A percentile compares a stretch with the other conserved stretches of the same genome.
These are phyloP conservation scores for Daldinia vernicosa DNA, from an alignment of 495 filamentous ascomycete species.

Conservation along the genomic window DNA sequence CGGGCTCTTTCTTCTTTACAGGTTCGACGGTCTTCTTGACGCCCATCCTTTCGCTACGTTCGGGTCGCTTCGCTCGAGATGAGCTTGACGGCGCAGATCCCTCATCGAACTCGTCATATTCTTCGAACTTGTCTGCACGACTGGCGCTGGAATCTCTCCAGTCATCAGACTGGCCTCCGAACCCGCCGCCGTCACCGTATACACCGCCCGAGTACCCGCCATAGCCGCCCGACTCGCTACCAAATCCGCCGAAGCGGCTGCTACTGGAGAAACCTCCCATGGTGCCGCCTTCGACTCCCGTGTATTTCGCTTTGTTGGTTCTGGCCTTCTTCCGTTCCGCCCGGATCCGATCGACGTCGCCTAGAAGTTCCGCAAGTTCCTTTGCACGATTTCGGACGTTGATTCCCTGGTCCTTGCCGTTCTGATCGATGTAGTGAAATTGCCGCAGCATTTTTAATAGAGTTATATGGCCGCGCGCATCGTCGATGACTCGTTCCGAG, in stretches of 20 bases:
- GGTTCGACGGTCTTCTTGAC: slow-evolving; percentile 66
- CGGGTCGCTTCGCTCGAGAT: slow-evolving; percentile 54
- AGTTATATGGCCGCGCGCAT: slow-evolving; percentile 92
- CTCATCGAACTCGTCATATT: slow-evolving; percentile 97
- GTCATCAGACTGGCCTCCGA: slow-evolving; percentile 72
- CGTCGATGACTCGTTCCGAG: slow-evolving; percentile 96
- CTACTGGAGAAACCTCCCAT: slow-evolving; percentile 63
- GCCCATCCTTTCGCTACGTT: slow-evolving; percentile 51
- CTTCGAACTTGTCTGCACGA: slow-evolving; percentile 82
- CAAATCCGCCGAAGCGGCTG: slow-evolving; percentile 87
- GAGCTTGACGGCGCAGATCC: slow-evolving; percentile 62
- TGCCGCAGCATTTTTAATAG: slow-evolving; percentile 98
- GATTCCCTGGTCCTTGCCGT: slow-evolving; percentile 97
- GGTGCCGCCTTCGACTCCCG: slow-evolving; percentile 86
- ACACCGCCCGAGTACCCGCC: slow-evolving; percentile 89
- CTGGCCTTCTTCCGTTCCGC: slow-evolving; percentile 94
- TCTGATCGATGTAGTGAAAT: slow-evolving; percentile 96
- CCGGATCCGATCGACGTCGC: slow-evolving; percentile 93
- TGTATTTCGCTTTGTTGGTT: slow-evolving; percentile 89
- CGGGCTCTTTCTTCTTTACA: slow-evolving; percentile 82
- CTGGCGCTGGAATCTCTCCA: slow-evolving; percentile 65
- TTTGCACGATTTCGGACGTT: slow-evolving; percentile 97
- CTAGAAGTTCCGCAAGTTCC: slow-evolving; percentile 90
- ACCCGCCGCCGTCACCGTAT: slow-evolving; percentile 92
- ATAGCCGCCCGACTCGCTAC: slow-evolving; percentile 71